Conservation (phyloP, 2,329 filamentous ascomycete genomes). For the Venturia asperata region DNA sequence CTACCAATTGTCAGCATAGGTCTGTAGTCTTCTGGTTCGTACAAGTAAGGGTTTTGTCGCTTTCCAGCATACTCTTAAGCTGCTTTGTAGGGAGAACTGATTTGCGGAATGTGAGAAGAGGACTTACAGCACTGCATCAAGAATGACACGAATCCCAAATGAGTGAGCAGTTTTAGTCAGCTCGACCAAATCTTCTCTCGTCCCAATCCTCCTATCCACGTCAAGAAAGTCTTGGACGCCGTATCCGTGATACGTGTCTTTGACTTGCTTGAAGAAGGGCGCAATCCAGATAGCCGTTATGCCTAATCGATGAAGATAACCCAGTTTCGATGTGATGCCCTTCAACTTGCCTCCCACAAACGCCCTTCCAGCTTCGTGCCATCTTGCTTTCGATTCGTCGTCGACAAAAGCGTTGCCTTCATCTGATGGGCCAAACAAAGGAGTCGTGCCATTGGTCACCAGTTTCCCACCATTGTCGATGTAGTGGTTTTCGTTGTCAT, state of each 20-base stretch:
- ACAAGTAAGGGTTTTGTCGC: not conserved
- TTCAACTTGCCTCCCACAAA: slow-evolving; percentile 24
- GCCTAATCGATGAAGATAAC: slow-evolving; percentile 25
- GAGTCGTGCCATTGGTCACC: slow-evolving; percentile 12
- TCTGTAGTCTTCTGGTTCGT: not conserved
- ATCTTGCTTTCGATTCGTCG: slow-evolving; percentile 15
- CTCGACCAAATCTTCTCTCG: slow-evolving; percentile 23
- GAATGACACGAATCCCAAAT: slow-evolving; percentile 24
- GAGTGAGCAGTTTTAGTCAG: slow-evolving; percentile 24
- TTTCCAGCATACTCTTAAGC: not conserved
- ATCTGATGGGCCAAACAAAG: slow-evolving; percentile 16
- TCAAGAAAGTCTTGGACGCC: slow-evolving; percentile 24
- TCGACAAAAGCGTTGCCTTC: slow-evolving; percentile 19
- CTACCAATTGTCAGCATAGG: slow-evolving; percentile 21
- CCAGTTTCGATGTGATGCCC: slow-evolving; percentile 25
- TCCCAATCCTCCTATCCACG: slow-evolving; percentile 25
- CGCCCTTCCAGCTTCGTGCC: slow-evolving; percentile 21
- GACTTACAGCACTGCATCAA: slow-evolving; percentile 21
- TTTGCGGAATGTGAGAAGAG: too few species aligned
- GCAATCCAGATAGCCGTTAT: slow-evolving; percentile 25
- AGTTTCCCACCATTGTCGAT: slow-evolving; percentile 6
- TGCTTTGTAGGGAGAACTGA: not conserved
- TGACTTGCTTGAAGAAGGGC: slow-evolving; percentile 25
- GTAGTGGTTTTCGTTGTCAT: slow-evolving; percentile 20
- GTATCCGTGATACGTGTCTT: slow-evolving; percentile 25